phyloP scores from a whole-genome alignment of 305 asterid genomes.

The Fraxinus greggii region DNA sequence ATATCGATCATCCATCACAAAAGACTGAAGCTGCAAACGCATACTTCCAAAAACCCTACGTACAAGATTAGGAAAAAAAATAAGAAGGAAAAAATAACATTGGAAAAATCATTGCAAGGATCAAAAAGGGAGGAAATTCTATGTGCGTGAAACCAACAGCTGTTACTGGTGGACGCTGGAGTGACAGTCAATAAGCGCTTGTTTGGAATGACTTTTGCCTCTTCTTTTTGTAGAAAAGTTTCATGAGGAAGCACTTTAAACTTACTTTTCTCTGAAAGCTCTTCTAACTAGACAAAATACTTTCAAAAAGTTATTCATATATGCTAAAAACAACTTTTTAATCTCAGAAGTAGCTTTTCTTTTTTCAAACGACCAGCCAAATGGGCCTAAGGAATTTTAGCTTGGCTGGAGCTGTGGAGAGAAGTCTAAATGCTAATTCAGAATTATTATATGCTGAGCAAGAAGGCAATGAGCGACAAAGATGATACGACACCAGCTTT shows the following conservation, averaged over 20 bases:
- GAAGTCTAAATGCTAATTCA: not conserved
- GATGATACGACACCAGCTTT: not conserved
- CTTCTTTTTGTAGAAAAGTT: too few relatives aligned
- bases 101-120: not conserved
- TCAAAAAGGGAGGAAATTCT: not conserved
- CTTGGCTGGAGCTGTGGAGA: not conserved
- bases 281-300: too few relatives aligned
- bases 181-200: not conserved
- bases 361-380: too few relatives aligned
- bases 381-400: too few relatives aligned
- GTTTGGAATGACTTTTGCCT: too few relatives aligned
- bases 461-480: not conserved
- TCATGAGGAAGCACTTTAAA: too few relatives aligned
- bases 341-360: too few relatives aligned
- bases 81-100: too few relatives aligned
- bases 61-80: not conserved
- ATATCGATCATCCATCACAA: not conserved
- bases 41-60: not conserved
- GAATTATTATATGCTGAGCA: not conserved
- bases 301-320: too few relatives aligned
- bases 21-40: not conserved
- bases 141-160: not conserved
- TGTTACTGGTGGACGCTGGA: not conserved
- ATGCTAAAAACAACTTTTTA: too few relatives aligned
- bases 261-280: too few relatives aligned